These are phyloP conservation scores for Cutaneotrichosporon sp. DNA, from an alignment of 1,284 basidiomycete genomes.

Conservation along the genomic window DNA sequence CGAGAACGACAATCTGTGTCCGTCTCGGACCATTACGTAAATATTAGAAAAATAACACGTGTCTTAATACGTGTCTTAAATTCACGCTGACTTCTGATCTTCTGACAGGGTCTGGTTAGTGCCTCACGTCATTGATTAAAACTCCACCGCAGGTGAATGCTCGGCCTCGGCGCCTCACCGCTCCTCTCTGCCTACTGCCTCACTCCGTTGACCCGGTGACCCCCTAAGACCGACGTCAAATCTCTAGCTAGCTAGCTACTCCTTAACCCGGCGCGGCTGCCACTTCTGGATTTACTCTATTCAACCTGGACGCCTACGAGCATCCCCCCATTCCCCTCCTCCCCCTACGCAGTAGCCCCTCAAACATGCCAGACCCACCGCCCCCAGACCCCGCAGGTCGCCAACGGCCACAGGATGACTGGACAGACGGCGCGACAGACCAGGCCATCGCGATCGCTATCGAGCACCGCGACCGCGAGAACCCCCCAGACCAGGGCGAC, in stretches of 20 bases:
- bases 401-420: conserved; percentile 7
- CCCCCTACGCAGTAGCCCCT: neutral
- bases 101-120: no score
- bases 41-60: neutral
- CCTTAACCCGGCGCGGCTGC: neutral
- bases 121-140: no score
- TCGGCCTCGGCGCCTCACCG: no score
- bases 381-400: neutral
- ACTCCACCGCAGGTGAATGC: no score
- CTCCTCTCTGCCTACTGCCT: no score
- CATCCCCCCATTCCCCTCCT: conserved; percentile 3
- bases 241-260: no score
- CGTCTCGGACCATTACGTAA: no score
- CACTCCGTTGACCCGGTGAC: no score
- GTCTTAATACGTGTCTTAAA: neutral
- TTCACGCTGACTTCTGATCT: neutral
- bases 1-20: no score
- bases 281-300: neutral
- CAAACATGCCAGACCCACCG: conserved; percentile 8
- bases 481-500: conserved; percentile 20
- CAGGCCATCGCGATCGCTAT: conserved; percentile 21
- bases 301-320: conserved; percentile 1
- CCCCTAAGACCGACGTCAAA: no score
- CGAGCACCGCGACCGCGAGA: conserved; percentile 21
- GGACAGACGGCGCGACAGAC: conserved; percentile 23